Evolutionary conservation across 192 early-diverging fungal species (phyloP).

Genomic region (Coemansia sp.): DNA sequence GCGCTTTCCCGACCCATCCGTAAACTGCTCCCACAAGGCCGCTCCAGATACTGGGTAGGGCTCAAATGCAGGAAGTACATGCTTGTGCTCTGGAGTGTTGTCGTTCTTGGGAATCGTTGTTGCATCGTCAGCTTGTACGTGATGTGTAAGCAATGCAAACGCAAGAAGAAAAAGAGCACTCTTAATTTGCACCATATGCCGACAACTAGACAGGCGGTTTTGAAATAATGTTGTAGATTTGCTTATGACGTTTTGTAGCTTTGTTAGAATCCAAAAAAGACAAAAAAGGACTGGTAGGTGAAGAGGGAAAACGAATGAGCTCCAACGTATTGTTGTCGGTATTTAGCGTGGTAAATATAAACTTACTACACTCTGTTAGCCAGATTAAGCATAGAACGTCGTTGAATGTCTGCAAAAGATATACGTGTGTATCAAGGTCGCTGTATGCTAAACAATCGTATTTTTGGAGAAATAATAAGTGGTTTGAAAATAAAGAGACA

Average conservation of each 20-base stretch:
- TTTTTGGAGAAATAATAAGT: not conserved
- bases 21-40: conserved; percentile 53
- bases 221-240: not conserved
- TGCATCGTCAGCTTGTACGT: conserved; percentile 8
- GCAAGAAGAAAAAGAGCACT: conserved; percentile 24
- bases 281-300: not conserved
- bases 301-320: too few species aligned
- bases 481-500: not conserved
- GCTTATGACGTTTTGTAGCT: not conserved
- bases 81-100: conserved; percentile 3
- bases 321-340: too few species aligned
- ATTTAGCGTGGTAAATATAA: too few species aligned
- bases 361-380: too few species aligned
- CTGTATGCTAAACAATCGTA: not conserved
- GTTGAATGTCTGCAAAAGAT: too few species aligned
- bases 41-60: conserved; percentile 33
- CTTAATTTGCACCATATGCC: conserved; percentile 24
- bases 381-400: too few species aligned
- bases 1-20: conserved; percentile 7
- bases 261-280: not conserved
- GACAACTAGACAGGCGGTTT: not conserved
- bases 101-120: not conserved
- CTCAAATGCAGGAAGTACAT: conserved; percentile 28
- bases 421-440: too few species aligned
- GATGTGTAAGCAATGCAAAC: conserved; percentile 26